These are phyloP conservation scores for Keithomyces neogunnii DNA, from an alignment of 2,329 filamentous ascomycete species.

Conservation along the genomic window DNA sequence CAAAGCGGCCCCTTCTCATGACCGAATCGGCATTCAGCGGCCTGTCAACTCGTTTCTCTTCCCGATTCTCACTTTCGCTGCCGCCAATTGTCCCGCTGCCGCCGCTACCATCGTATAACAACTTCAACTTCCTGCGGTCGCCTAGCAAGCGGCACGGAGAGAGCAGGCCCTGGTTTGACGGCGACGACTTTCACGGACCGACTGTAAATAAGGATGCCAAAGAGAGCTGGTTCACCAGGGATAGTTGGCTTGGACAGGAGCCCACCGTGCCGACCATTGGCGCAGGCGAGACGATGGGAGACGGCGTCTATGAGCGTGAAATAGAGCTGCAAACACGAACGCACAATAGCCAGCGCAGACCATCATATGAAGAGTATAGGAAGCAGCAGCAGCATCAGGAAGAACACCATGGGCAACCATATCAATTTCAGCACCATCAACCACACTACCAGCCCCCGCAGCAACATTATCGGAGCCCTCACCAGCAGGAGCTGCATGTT, in stretches of 20 bases:
- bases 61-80: conserved; percentile 20
- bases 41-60: conserved; percentile 16
- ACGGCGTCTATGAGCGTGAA: conserved; percentile 2
- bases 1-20: conserved; percentile 20
- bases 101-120: conserved; percentile 24
- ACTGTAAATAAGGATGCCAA: conserved; percentile 21
- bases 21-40: conserved; percentile 6
- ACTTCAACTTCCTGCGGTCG: conserved; percentile 17
- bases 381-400: conserved; percentile 3
- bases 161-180: conserved; percentile 21
- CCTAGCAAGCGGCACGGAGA: conserved; percentile 7
- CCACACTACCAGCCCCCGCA: not conserved
- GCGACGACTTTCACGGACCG: conserved; percentile 42
- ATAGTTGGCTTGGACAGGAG: conserved; percentile 24
- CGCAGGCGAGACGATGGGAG: conserved; percentile 14
- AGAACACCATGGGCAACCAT: not conserved
- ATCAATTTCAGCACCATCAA: not conserved
- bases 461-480: conserved; percentile 3
- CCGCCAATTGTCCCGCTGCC: conserved; percentile 21
- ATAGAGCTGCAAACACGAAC: not conserved
- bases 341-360: conserved; percentile 2
- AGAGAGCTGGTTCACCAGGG: conserved; percentile 19
- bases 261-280: conserved; percentile 29
- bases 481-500: conserved; percentile 9
- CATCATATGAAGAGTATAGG: conserved; percentile 6